Base-by-base conservation (phyloP, 805 yeast species). In the Naumovozyma castellii region DNA sequence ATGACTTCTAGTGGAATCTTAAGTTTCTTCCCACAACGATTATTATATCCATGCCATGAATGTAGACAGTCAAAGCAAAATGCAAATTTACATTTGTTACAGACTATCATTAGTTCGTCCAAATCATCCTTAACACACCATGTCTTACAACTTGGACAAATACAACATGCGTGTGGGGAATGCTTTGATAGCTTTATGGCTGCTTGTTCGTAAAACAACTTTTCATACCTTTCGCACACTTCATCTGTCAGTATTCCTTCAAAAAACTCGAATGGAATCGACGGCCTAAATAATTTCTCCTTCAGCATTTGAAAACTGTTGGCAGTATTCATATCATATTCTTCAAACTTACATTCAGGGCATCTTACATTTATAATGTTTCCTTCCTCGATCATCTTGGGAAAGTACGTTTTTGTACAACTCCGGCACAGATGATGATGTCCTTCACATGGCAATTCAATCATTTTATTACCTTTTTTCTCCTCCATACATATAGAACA, bases 401-500 rank as follows among this genome's bases (percentile, higher is more conserved):
- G 44, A 37, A 68, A 70, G 43, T 70, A 76, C 4, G 65, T 68
- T 10, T 38, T 42, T 3, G 73, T 53, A 44, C 84, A 78, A 1
- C 43, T 35, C 34, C 53, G 57, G 48, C 83, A 77, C 41, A 75
- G 69, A 0, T 57, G 51, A 49, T 77, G 83, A n/a, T 37, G 36
- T 4, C 22, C 36, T 10, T 38, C 32, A 47, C 84, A 78, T 2
- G 65, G 58, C 1, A 64, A 38, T 27, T 48, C 37, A 1, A 57
- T 44, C 47, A 74, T 69, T 3, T 50, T 41, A 0, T 31, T 39
- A 1, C 84, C 84, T 42, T 71, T 72, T 36, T 57, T 59, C 25
- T 63, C 67, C 17, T 62, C 67, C 44, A 74, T 72, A 50, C 84
- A 78, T 0, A 78, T 75, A n/a, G 70, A 72, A 53, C 84, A 78